Percentiles rank a stretch among this genome's conserved stretches.
phyloP scores from a whole-genome alignment of 306 rosid species.

The Rosa lucieae region DNA sequence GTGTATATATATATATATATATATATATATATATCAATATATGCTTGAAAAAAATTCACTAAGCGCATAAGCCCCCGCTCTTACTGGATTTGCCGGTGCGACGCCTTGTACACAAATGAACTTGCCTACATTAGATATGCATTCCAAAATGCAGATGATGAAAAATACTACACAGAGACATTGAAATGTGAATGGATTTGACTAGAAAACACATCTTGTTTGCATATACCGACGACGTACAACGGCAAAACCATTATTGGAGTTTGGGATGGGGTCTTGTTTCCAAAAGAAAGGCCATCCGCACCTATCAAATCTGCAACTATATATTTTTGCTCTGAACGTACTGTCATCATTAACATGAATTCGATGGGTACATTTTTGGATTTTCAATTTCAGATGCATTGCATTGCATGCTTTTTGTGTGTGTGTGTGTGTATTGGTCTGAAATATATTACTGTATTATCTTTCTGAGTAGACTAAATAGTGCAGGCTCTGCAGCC shows the following conservation, averaged over 20 bases:
- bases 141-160: background rate
- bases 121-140: background rate
- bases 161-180: background rate
- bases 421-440: too few species aligned
- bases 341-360: constrained; percentile 5
- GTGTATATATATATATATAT: too few species aligned
- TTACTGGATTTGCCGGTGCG: background rate
- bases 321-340: constrained; percentile 23
- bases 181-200: background rate
- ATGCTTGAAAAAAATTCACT: too few species aligned
- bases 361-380: constrained; percentile 16
- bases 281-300: constrained; percentile 31
- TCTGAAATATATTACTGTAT: background rate
- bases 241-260: background rate
- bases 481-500: background rate
- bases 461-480: background rate
- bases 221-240: background rate
- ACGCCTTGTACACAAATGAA: background rate
- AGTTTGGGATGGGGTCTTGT: constrained; percentile 24
- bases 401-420: background rate
- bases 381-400: constrained; percentile 20
- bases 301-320: constrained; percentile 21
- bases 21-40: too few species aligned
- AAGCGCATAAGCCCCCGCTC: too few species aligned
- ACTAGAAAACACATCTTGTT: background rate